Evolutionary conservation across 768 basidiomycete genomes (phyloP).

Genomic region (Calvatia gigantea): DNA sequence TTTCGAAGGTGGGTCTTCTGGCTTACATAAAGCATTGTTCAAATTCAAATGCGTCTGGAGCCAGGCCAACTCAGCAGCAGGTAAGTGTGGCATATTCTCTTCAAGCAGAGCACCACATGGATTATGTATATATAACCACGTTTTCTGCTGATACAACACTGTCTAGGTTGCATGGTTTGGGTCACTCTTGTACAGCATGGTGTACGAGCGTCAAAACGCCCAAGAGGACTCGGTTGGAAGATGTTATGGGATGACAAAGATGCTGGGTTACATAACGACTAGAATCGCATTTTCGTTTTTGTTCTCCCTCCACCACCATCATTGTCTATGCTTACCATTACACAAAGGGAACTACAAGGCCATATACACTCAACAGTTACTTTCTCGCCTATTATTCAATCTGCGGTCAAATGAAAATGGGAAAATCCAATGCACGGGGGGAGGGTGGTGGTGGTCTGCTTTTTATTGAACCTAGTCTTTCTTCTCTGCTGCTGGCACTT

Average conservation of each 20-base stretch:
- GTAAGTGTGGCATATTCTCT: too few species aligned
- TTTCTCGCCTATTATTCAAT: background rate
- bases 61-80: too few species aligned
- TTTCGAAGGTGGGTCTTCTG: too few species aligned
- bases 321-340: conserved; percentile 7
- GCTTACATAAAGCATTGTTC: too few species aligned
- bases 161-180: too few species aligned
- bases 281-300: conserved; percentile 23
- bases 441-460: background rate
- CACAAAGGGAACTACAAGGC: conserved; percentile 1
- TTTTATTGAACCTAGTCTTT: conserved; percentile 5
- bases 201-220: background rate
- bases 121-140: too few species aligned
- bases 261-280: conserved; percentile 35
- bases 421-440: too few species aligned
- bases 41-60: too few species aligned
- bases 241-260: conserved; percentile 34
- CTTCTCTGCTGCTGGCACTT: conserved; percentile 19
- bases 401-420: too few species aligned
- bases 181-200: too few species aligned
- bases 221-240: background rate
- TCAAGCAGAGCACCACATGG: too few species aligned
- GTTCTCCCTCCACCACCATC: conserved; percentile 24
- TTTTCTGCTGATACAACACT: too few species aligned
- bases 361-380: background rate